These are phyloP conservation scores for Ceratocystis cacaofunesta DNA, from an alignment of 2,329 filamentous ascomycete species.

Conservation along the genomic window DNA sequence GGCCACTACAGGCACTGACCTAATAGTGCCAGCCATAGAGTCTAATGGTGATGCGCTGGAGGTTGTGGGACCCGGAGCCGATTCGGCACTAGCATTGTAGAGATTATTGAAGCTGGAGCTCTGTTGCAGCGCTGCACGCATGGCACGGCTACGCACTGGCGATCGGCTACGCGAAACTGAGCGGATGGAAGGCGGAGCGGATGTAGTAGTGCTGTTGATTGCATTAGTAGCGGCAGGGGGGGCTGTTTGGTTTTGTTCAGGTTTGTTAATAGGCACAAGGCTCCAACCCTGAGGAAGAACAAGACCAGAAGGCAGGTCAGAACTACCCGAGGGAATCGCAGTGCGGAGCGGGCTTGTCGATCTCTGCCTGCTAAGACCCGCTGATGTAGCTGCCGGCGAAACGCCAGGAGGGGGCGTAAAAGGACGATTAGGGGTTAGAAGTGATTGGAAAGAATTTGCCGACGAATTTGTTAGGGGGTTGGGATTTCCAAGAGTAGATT, in stretches of 20 bases:
- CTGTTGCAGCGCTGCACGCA: constrained; percentile 17
- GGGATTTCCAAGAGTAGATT: constrained; percentile 13
- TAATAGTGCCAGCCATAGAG: neutral
- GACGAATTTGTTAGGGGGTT: constrained; percentile 16
- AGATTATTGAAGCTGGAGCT: constrained; percentile 15
- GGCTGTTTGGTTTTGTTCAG: constrained; percentile 30
- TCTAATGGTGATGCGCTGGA: neutral
- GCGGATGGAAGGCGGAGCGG: constrained; percentile 16
- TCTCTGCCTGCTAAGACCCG: constrained; percentile 6
- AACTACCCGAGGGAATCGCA: constrained; percentile 43
- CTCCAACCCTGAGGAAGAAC: constrained; percentile 51
- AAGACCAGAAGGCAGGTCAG: constrained; percentile 49
- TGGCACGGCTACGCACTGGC: constrained; percentile 13
- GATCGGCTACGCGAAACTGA: constrained; percentile 13
- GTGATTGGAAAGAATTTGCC: constrained; percentile 17
- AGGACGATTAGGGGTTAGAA: constrained; percentile 18
- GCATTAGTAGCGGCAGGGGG: constrained; percentile 19
- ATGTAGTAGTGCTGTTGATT: constrained; percentile 14
- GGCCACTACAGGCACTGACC: constrained; percentile 9
- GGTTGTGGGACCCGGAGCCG: constrained; percentile 17
- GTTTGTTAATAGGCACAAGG: constrained; percentile 42
- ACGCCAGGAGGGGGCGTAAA: constrained; percentile 7
- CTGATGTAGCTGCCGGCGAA: constrained; percentile 7
- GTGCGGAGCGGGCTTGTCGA: constrained; percentile 17
- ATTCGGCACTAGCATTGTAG: constrained; percentile 4